A percentile compares a stretch with the other conserved stretches of the same genome.
Evolutionary conservation across 345 rosid species (phyloP).

Genomic region (Geranium rotundifolium): DNA sequence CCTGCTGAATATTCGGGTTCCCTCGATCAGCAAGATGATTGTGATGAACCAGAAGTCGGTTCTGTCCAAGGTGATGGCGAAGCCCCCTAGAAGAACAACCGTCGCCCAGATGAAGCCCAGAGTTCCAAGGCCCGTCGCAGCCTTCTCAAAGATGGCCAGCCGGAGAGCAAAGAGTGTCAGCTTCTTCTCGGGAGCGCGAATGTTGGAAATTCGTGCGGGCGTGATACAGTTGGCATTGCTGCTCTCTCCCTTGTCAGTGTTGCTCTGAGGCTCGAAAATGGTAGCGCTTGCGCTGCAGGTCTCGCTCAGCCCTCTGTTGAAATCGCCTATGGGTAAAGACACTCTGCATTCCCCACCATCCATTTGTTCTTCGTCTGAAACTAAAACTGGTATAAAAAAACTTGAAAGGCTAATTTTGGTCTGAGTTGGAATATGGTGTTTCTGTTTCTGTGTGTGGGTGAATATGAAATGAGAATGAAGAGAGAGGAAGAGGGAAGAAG

Average conservation of each 20-base stretch:
- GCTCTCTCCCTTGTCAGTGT: slow-evolving; percentile 38
- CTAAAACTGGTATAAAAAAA: too few species aligned
- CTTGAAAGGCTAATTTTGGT: too few species aligned
- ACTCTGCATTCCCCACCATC: too few species aligned
- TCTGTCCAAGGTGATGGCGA: slow-evolving; percentile 67
- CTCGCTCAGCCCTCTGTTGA: slow-evolving; percentile 23
- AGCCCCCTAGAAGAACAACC: slow-evolving; percentile 83
- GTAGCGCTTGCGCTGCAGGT: slow-evolving; percentile 39
- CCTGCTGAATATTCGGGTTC: slow-evolving; percentile 76
- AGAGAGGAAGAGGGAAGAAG: too few species aligned
- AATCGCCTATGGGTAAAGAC: too few species aligned
- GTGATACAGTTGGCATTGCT: slow-evolving; percentile 28
- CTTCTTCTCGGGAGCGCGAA: slow-evolving; percentile 62
- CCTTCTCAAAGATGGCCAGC: slow-evolving; percentile 70
- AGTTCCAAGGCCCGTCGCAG: slow-evolving; percentile 74
- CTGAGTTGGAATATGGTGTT: too few species aligned
- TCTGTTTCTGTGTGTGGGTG: too few species aligned
- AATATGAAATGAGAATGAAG: too few species aligned
- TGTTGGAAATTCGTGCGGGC: background rate
- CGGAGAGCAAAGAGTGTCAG: slow-evolving; percentile 82
- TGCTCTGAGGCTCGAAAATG: slow-evolving; percentile 44
- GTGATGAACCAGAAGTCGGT: slow-evolving; percentile 87
- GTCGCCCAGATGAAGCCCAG: slow-evolving; percentile 95
- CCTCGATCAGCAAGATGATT: slow-evolving; percentile 63
- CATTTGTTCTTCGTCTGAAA: too few species aligned